phyloP scores from a whole-genome alignment of 1,284 basidiomycete species.

The Papiliotrema laurentii region DNA sequence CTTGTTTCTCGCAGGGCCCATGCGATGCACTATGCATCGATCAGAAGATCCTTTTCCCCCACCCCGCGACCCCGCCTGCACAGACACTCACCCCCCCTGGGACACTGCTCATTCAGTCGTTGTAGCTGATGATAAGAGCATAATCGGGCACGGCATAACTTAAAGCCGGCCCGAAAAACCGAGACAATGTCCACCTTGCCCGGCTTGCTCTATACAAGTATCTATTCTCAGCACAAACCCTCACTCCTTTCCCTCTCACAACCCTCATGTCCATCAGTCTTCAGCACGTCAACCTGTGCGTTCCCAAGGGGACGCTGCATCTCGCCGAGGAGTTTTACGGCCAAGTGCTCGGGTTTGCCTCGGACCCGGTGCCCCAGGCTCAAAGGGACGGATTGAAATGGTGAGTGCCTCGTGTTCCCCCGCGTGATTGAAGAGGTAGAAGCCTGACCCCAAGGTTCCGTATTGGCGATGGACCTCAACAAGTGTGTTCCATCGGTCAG shows the following conservation, averaged over 20 bases:
- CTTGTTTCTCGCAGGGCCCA: too few relatives aligned
- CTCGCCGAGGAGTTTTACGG: constrained; percentile 44
- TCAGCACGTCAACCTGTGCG: constrained; percentile 46
- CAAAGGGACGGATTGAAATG: constrained; percentile 35
- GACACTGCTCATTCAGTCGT: too few relatives aligned
- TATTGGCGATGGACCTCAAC: constrained; percentile 36
- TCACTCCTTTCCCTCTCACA: not conserved
- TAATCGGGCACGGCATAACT: too few relatives aligned
- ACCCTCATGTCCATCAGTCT: constrained; percentile 20
- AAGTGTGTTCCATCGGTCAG: constrained; percentile 16
- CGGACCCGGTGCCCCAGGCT: constrained; percentile 34
- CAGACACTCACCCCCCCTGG: too few relatives aligned
- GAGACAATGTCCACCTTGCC: too few relatives aligned
- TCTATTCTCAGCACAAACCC: too few relatives aligned
- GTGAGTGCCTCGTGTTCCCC: constrained; percentile 16
- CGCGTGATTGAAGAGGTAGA: constrained; percentile 2
- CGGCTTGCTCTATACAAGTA: too few relatives aligned
- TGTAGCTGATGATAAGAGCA: too few relatives aligned
- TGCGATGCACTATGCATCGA: too few relatives aligned
- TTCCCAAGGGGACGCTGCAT: constrained; percentile 34
- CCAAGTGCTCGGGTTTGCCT: constrained; percentile 34
- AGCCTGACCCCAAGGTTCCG: constrained; percentile 27
- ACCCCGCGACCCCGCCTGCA: too few relatives aligned
- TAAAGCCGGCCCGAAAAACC: too few relatives aligned
- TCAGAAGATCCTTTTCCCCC: too few relatives aligned